Conservation (phyloP, 2,329 filamentous ascomycete genomes). For the Mycosphaerella arachidis region DNA sequence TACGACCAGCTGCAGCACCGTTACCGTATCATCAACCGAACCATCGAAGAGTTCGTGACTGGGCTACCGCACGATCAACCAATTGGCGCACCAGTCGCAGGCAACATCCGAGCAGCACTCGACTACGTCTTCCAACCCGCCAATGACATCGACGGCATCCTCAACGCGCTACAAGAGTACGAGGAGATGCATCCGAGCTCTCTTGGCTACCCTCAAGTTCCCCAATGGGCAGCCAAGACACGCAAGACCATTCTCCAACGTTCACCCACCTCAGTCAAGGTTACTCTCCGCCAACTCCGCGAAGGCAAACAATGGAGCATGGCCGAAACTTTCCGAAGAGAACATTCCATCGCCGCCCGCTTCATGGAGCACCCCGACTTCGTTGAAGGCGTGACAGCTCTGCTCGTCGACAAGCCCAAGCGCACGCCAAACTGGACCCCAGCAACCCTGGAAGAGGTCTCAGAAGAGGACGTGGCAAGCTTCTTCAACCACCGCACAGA, state of each 20-base stretch:
- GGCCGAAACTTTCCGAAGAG: constrained; percentile 74
- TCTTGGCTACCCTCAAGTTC: constrained; percentile 42
- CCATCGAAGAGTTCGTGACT: constrained; percentile 86
- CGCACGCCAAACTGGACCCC: constrained; percentile 72
- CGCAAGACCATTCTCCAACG: constrained; percentile 68
- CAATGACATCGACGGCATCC: constrained; percentile 62
- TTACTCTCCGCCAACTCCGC: constrained; percentile 78
- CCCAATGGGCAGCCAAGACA: constrained; percentile 75
- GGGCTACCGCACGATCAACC: constrained; percentile 70
- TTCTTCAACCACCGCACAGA: constrained; percentile 51
- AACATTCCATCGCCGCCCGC: constrained; percentile 74
- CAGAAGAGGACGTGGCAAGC: constrained; percentile 52
- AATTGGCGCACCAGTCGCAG: constrained; percentile 41
- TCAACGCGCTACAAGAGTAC: constrained; percentile 56
- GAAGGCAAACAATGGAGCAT: constrained; percentile 74
- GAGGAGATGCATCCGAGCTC: constrained; percentile 40
- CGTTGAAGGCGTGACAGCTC: constrained; percentile 79
- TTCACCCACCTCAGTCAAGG: constrained; percentile 82
- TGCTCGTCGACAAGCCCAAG: constrained; percentile 66
- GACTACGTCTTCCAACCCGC: constrained; percentile 57
- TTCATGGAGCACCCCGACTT: constrained; percentile 96
- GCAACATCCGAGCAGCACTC: constrained; percentile 70
- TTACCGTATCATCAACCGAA: constrained; percentile 70
- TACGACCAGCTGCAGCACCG: constrained; percentile 60
- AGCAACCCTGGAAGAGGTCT: constrained; percentile 64